Evolutionary conservation across 768 basidiomycete species (phyloP).

Genomic region (Tylopilus sp.): DNA sequence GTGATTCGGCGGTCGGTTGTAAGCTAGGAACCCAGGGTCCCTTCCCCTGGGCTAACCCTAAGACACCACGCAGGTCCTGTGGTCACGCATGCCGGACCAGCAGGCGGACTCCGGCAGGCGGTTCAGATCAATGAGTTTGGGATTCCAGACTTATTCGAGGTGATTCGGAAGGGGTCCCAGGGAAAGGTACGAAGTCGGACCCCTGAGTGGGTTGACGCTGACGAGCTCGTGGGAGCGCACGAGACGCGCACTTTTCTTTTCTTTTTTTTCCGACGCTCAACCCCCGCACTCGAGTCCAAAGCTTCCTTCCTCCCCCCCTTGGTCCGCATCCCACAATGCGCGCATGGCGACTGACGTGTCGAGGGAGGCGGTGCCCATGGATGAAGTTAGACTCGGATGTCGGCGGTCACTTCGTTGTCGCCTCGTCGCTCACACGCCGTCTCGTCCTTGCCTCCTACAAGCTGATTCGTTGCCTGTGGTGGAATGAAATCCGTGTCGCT

Average conservation of each 20-base stretch:
- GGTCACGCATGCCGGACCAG: slow-evolving; percentile 30
- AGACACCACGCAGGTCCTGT: slow-evolving; percentile 28
- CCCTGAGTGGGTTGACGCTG: slow-evolving; percentile 29
- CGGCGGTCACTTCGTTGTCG: background rate
- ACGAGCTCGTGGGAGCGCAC: slow-evolving; percentile 27
- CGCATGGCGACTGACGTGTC: slow-evolving; percentile 9
- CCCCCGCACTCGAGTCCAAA: slow-evolving; percentile 3
- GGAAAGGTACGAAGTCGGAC: slow-evolving; percentile 24
- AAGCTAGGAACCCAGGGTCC: slow-evolving; percentile 24
- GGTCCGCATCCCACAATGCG: slow-evolving; percentile 1
- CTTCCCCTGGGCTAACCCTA: slow-evolving; percentile 28
- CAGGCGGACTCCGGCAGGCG: slow-evolving; percentile 32
- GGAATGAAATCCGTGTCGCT: slow-evolving; percentile 18
- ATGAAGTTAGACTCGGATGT: slow-evolving; percentile 10
- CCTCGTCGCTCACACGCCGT: slow-evolving; percentile 30
- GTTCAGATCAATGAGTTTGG: slow-evolving; percentile 30
- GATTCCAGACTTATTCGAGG: slow-evolving; percentile 31
- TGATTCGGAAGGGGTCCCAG: slow-evolving; percentile 23
- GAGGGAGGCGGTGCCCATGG: slow-evolving; percentile 4
- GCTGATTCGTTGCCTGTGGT: slow-evolving; percentile 8
- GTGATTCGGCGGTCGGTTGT: slow-evolving; percentile 22
- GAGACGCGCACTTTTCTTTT: slow-evolving; percentile 1
- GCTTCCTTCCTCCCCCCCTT: background rate
- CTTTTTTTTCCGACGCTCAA: background rate
- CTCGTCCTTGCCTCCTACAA: background rate